phyloP scores from a whole-genome alignment of 108 stramenopile species.

The Licmophora abbreviata region DNA sequence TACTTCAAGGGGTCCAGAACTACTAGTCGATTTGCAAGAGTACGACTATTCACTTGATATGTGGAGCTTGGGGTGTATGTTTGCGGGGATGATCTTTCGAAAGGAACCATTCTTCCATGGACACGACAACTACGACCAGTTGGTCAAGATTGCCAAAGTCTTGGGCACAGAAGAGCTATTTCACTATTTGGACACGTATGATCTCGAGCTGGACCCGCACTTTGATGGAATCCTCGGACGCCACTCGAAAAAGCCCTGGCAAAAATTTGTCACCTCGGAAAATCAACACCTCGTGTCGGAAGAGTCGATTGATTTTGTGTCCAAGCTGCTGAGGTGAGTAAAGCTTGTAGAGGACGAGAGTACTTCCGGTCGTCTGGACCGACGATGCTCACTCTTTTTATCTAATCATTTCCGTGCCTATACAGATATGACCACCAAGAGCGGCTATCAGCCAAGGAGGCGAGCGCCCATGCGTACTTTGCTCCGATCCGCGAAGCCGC shows the following conservation, averaged over 20 bases:
- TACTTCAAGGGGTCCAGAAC: constrained; percentile 99
- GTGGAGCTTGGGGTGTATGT: constrained; percentile 99
- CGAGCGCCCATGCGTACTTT: constrained; percentile 96
- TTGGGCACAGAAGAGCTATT: constrained; percentile 96
- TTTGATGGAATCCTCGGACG: constrained; percentile 96
- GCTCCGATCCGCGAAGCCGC: constrained; percentile 89
- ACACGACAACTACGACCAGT: constrained; percentile 99
- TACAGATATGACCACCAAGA: constrained; percentile 96
- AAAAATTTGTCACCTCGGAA: constrained; percentile 93
- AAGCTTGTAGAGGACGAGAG: neutral
- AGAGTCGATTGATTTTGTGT: constrained; percentile 94
- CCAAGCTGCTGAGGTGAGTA: constrained; percentile 67
- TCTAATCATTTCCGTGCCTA: constrained; percentile 18
- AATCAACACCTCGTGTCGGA: constrained; percentile 97
- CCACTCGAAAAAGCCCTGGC: constrained; percentile 97
- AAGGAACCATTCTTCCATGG: constrained; percentile 99
- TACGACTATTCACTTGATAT: constrained; percentile 99
- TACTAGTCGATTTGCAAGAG: constrained; percentile 98
- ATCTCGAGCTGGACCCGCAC: constrained; percentile 93
- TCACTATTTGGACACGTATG: constrained; percentile 94
- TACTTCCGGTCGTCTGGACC: neutral
- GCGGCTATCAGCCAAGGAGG: constrained; percentile 95
- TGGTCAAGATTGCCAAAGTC: constrained; percentile 97
- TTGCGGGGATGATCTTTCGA: constrained; percentile 99
- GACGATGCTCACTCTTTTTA: neutral